These are phyloP conservation scores for Metarhizium anisopliae DNA, from an alignment of 2,329 filamentous ascomycete species.

Conservation along the genomic window DNA sequence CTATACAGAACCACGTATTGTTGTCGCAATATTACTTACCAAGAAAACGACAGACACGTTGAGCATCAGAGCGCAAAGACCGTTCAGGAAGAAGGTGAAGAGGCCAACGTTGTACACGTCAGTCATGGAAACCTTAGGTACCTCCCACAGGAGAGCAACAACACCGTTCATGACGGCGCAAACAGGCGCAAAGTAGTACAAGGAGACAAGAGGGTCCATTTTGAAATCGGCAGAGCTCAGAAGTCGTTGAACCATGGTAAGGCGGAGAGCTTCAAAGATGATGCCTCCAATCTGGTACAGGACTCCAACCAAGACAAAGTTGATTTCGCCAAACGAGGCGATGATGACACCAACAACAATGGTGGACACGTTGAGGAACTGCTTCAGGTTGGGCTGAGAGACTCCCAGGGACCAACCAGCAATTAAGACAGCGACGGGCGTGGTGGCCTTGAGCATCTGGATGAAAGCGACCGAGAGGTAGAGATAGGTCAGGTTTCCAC, in stretches of 20 bases:
- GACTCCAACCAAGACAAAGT: conserved; percentile 76
- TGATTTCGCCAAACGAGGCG: conserved; percentile 90
- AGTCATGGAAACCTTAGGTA: conserved; percentile 58
- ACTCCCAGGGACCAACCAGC: conserved; percentile 84
- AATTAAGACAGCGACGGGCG: conserved; percentile 84
- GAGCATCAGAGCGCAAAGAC: conserved; percentile 67
- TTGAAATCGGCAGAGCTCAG: conserved; percentile 79
- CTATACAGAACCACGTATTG: too few species aligned
- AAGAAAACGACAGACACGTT: conserved; percentile 83
- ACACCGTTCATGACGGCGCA: conserved; percentile 75
- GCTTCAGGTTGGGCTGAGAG: conserved; percentile 73
- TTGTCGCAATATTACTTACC: conserved; percentile 39
- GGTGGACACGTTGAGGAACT: conserved; percentile 84
- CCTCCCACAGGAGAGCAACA: conserved; percentile 64
- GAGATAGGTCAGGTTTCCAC: conserved; percentile 90
- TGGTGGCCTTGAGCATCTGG: conserved; percentile 99
- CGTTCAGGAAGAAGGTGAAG: conserved; percentile 65
- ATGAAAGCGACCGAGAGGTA: conserved; percentile 96
- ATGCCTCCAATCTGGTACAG: conserved; percentile 72
- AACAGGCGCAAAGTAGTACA: conserved; percentile 84
- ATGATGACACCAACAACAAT: conserved; percentile 94
- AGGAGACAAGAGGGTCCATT: conserved; percentile 82
- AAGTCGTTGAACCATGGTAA: conserved; percentile 77
- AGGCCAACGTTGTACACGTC: conserved; percentile 68
- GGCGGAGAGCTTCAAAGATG: conserved; percentile 70